Percentiles rank a stretch among this genome's conserved stretches.
phyloP scores from a whole-genome alignment of 116 monocot genomes.

The Thalassia testudinum region DNA sequence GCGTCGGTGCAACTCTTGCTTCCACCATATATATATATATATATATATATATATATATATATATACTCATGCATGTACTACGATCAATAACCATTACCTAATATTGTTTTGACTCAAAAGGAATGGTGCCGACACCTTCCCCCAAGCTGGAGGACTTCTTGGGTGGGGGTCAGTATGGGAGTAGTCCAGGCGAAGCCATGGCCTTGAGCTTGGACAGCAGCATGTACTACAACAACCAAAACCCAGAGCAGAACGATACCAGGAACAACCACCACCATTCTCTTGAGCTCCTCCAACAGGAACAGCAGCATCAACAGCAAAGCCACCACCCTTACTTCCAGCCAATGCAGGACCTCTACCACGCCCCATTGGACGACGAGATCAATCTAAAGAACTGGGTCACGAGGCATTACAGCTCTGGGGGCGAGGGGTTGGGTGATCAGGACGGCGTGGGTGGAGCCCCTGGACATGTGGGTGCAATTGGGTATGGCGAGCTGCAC shows the following conservation, averaged over 20 bases:
- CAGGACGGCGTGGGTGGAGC: conserved; percentile 16
- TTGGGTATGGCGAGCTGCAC: conserved; percentile 54
- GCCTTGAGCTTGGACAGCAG: conserved; percentile 68
- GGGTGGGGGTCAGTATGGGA: conserved; percentile 54
- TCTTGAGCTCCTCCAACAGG: conserved; percentile 23
- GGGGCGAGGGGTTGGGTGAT: conserved; percentile 11
- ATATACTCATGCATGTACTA: background rate
- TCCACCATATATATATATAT: too few relatives aligned
- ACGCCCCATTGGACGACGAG: conserved; percentile 17
- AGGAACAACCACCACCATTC: conserved; percentile 28
- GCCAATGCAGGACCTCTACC: conserved; percentile 29
- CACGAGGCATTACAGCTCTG: conserved; percentile 17
- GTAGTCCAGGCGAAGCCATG: conserved; percentile 54
- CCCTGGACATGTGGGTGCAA: conserved; percentile 14
- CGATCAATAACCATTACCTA: too few relatives aligned
- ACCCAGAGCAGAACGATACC: conserved; percentile 16
- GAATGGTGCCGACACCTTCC: conserved; percentile 56
- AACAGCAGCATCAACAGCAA: conserved; percentile 22
- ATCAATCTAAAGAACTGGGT: conserved; percentile 37
- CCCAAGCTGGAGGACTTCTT: conserved; percentile 96
- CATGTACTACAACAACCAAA: conserved; percentile 38
- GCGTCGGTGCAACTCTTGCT: conserved; percentile 5
- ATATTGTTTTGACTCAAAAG: conserved; percentile 21
- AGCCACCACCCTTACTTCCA: conserved; percentile 42
- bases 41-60: conserved; percentile 1